These are phyloP conservation scores for Xanthoconium separans DNA, from an alignment of 1,284 basidiomycete species.

Conservation along the genomic window DNA sequence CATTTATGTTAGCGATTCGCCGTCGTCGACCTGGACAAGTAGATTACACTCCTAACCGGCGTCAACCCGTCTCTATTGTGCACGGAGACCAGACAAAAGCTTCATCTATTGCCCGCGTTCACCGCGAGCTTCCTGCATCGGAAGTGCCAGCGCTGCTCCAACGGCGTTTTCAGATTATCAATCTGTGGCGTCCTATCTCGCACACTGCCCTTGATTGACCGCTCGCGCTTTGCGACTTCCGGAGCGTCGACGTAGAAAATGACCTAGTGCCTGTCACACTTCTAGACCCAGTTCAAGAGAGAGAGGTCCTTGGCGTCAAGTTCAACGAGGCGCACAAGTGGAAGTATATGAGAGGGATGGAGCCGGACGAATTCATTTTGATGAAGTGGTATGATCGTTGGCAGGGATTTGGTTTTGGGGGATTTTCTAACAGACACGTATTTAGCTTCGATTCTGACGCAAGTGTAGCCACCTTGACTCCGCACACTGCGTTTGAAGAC, in stretches of 20 bases:
- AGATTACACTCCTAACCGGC: slow-evolving; percentile 41
- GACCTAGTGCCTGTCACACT: slow-evolving; percentile 38
- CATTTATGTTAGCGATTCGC: slow-evolving; percentile 35
- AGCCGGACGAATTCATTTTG: slow-evolving; percentile 42
- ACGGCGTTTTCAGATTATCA: slow-evolving; percentile 52
- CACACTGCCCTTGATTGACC: slow-evolving; percentile 47
- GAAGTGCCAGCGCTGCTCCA: slow-evolving; percentile 40
- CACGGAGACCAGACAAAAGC: slow-evolving; percentile 56
- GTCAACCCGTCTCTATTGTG: slow-evolving; percentile 48
- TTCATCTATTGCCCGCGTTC: slow-evolving; percentile 49
- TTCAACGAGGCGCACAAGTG: slow-evolving; percentile 26
- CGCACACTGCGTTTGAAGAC: slow-evolving; percentile 45
- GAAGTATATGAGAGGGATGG: slow-evolving; percentile 34
- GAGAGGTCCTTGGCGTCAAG: slow-evolving; percentile 23
- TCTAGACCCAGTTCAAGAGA: slow-evolving; percentile 21
- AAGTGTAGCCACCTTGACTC: slow-evolving; percentile 41
- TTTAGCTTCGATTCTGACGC: slow-evolving; percentile 28
- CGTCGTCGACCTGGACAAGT: slow-evolving; percentile 40
- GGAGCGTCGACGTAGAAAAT: slow-evolving; percentile 38
- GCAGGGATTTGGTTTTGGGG: too few relatives aligned
- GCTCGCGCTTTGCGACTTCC: slow-evolving; percentile 49
- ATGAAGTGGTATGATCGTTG: slow-evolving; percentile 39
- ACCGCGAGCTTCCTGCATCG: slow-evolving; percentile 48
- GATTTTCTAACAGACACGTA: too few relatives aligned
- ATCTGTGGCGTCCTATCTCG: slow-evolving; percentile 55